These are phyloP conservation scores for Eustoma russellianum DNA, from an alignment of 257 asterid genomes.

Conservation along the genomic window DNA sequence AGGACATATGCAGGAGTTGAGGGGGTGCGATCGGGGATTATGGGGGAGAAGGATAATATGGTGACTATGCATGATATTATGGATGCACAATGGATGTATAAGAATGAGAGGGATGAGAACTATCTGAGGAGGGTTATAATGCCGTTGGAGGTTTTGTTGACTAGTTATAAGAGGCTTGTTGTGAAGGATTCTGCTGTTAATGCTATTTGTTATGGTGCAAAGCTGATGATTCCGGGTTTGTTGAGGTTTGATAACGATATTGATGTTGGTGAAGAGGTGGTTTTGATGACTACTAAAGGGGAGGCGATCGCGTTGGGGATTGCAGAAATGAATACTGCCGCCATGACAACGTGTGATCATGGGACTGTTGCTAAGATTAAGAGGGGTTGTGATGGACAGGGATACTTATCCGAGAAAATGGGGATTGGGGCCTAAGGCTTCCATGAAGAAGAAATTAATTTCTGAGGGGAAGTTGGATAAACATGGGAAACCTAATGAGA, in stretches of 20 bases:
- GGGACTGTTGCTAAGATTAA: slow-evolving; percentile 91
- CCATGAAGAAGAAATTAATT: slow-evolving; percentile 80
- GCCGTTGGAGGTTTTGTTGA: slow-evolving; percentile 83
- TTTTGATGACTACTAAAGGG: slow-evolving; percentile 88
- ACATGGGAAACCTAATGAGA: slow-evolving; percentile 70
- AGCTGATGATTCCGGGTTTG: slow-evolving; percentile 89
- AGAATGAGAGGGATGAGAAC: slow-evolving; percentile 71
- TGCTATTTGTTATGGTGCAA: slow-evolving; percentile 88
- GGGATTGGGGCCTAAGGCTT: slow-evolving; percentile 95
- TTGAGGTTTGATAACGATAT: slow-evolving; percentile 89
- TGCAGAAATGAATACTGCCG: slow-evolving; percentile 95
- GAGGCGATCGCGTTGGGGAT: slow-evolving; percentile 88
- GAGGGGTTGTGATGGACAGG: slow-evolving; percentile 98
- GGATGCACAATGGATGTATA: slow-evolving; percentile 90
- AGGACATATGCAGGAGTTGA: slow-evolving; percentile 83
- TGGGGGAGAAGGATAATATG: slow-evolving; percentile 96
- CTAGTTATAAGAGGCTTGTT: slow-evolving; percentile 87
- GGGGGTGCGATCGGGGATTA: slow-evolving; percentile 85
- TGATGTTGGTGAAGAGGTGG: slow-evolving; percentile 77
- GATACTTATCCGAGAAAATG: slow-evolving; percentile 96
- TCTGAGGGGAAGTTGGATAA: slow-evolving; percentile 87
- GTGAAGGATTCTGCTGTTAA: slow-evolving; percentile 92
- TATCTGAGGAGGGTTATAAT: slow-evolving; percentile 87
- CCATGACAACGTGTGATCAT: slow-evolving; percentile 93
- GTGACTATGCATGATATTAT: slow-evolving; percentile 91